Evolutionary conservation across 2,329 filamentous ascomycete species (phyloP).

Genomic region (Epichloe sibirici): DNA sequence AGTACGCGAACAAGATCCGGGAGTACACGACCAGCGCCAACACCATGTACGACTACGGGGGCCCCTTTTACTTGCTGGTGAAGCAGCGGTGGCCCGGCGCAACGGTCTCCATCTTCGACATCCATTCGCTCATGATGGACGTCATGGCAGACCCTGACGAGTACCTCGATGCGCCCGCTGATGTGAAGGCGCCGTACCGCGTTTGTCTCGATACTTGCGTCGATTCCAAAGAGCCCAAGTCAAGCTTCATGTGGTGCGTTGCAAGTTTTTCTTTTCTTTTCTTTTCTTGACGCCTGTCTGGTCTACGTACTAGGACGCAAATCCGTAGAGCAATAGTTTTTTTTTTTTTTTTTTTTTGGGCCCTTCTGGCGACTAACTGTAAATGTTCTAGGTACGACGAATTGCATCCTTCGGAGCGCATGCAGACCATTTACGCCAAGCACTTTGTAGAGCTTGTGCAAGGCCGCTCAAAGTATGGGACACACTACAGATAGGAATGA

Average conservation of each 20-base stretch:
- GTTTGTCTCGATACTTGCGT: slow-evolving; percentile 36
- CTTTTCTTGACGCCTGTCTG: neutral
- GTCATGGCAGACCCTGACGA: slow-evolving; percentile 46
- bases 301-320: neutral
- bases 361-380: neutral
- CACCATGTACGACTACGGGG: slow-evolving; percentile 35
- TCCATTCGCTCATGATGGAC: slow-evolving; percentile 51
- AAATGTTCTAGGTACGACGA: slow-evolving; percentile 41
- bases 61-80: slow-evolving; percentile 31
- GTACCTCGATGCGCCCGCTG: slow-evolving; percentile 52
- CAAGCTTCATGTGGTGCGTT: slow-evolving; percentile 56
- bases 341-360: neutral
- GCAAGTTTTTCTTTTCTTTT: slow-evolving; percentile 6
- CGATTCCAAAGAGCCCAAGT: slow-evolving; percentile 27
- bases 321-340: neutral
- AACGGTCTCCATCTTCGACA: slow-evolving; percentile 53
- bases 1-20: slow-evolving; percentile 31
- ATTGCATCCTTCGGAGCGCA: slow-evolving; percentile 57
- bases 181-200: slow-evolving; percentile 46
- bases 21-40: slow-evolving; percentile 39
- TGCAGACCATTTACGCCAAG: slow-evolving; percentile 29
- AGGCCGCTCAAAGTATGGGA: slow-evolving; percentile 29
- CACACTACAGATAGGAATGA: slow-evolving; percentile 12
- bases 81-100: slow-evolving; percentile 42
- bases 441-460: slow-evolving; percentile 29